Base-by-base conservation (phyloP, 306 rosid species). In the Cicer bijugum region DNA sequence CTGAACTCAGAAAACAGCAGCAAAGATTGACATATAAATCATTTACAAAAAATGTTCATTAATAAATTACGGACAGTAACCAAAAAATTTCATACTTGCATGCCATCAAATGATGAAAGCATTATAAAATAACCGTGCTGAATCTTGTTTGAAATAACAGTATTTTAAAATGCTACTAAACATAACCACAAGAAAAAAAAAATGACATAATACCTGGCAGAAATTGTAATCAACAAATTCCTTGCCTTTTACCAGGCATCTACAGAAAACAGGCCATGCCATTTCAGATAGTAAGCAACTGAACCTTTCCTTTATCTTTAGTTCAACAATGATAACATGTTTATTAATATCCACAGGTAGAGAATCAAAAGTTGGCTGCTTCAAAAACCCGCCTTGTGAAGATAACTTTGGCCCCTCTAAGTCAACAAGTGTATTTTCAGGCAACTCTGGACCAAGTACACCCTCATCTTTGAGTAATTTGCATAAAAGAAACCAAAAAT, bases 371-470 rank as follows among this genome's bases (percentile, higher is more conserved):
- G 71, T 66, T 17, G 96, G 94, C 84, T 83, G 98, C 87, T 82
- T 89, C 78, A 94, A 69, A 86, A 94, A 94, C 75, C 98, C 98
- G 17, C 98, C 98, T 77, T 89, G 86, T 58, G 90, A 80, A 80
- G 90, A 89, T 50, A 86, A 81, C 16, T 71, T 85, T n/a, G 82
- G 71, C 51, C 62, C 75, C 61, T 60, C 76, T 58, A 63, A 61
- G 71, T 68, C 82, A 78, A 80, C 67, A 12, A 77, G 57, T 60
- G 70, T 63, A 45, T 69, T 81, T 78, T 72, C 88, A 5, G 75
- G 75, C 64, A 72, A 28, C 66, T 67, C 85, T 57, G 58, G 47
- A 62, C 84, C 48, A 69, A 69, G 76, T 60, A 75, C 59, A 77
- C 83, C 92, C 79, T 76, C 87, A 28, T 90, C 88, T 53, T 81